These are phyloP conservation scores for Dendrocalamus latiflorus DNA, from an alignment of 202 grass and related monocot genomes.

Conservation along the genomic window DNA sequence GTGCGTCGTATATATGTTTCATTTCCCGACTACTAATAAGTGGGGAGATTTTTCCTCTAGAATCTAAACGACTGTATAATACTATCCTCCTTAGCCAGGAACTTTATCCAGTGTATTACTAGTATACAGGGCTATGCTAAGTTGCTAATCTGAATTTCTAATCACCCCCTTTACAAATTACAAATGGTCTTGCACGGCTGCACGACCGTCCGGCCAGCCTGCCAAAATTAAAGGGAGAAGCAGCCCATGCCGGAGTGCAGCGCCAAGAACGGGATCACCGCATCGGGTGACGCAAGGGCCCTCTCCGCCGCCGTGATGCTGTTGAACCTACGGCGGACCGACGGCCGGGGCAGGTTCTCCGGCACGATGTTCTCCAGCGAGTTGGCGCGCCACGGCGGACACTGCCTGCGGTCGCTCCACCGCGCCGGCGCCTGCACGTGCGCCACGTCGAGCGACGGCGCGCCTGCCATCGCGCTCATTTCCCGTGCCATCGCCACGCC, in stretches of 20 bases:
- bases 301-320: conserved; percentile 10
- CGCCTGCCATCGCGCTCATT: neutral
- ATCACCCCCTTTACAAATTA: neutral
- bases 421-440: conserved; percentile 16
- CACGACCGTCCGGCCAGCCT: too few species aligned
- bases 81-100: neutral
- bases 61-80: neutral
- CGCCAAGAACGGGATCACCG: conserved; percentile 25
- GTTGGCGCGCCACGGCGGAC: conserved; percentile 74
- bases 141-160: neutral
- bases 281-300: conserved; percentile 6
- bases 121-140: neutral
- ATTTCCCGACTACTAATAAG: neutral
- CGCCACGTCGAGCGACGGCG: conserved; percentile 1
- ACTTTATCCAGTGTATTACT: neutral
- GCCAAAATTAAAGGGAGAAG: conserved; percentile 40
- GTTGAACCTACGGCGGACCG: conserved; percentile 41
- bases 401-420: conserved; percentile 82
- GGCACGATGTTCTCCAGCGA: conserved; percentile 81
- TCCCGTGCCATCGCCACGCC: neutral
- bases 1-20: neutral
- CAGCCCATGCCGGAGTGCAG: conserved; percentile 38
- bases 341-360: conserved; percentile 83
- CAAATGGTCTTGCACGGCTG: neutral
- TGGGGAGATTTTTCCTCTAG: neutral